Base-by-base conservation (phyloP, 129 eudicot species). In the Flaveria bidentis region DNA sequence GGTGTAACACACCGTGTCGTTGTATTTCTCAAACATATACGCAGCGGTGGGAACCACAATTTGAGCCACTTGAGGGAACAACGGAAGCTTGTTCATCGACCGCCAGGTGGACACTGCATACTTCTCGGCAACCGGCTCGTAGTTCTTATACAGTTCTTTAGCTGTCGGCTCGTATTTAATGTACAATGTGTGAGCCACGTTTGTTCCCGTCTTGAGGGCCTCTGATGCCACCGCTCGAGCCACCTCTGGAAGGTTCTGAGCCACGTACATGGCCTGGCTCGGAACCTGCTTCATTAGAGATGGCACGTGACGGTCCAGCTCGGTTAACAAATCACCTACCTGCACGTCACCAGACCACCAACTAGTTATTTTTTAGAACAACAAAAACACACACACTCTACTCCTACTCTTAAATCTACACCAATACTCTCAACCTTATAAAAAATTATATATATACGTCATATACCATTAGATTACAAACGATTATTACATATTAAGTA, bases 61-160 rank as follows among this genome's bases (percentile, higher is more conserved):
- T 22, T 85, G 87, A 69, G 97, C 92, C 41, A 85, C 84, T 44
- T 85, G 89, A 18, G 93, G 91, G 75, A 93, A 84, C 52, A 90
- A 7, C 0, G 97, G 97, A 3, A 93, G 84, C 73, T 77, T 85
- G 45, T 91, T 87, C 23, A 89, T 45, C 11, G 82, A 67, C 14
- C 86, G 74, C 98, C 98, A 93, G 39, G 93, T 84, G 46, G 77
- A 69, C 26, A 89, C 87, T 0, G 97, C 97, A 49, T 90, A 91
- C 25, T 84, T 85, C 81, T 88, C 93, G 4, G 87, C 96, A 12
- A 88, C 83, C 0, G 97, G 98, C 86, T 93, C 98, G 75, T 90
- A 93, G 83, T 81, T 87, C 25, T 20, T n/a, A 81, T 90, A 88
- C 13, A 88, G 77, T 53, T 86, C 91, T 69, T 84, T 88, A 13